Percentiles rank a stretch among this genome's conserved stretches.
These are phyloP conservation scores for Pythium rhizo-oryzae DNA, from an alignment of 352 stramenopile genomes.

Conservation along the genomic window DNA sequence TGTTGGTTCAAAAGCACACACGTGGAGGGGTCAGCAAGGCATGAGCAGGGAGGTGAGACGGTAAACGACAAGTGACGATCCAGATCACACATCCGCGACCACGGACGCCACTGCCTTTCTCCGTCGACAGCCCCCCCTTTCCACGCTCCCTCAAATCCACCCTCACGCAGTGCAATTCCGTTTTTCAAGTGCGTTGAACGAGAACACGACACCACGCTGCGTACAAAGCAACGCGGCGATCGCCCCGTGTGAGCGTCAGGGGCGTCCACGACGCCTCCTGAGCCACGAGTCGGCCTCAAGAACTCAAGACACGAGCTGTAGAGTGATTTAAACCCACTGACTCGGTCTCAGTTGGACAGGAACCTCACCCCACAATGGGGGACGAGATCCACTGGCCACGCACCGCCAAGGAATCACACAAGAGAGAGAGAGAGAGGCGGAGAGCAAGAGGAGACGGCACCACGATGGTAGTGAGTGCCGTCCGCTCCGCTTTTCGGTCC, in stretches of 20 bases:
- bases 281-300: not conserved
- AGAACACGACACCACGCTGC: not conserved
- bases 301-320: not conserved
- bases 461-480: not conserved
- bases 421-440: not conserved
- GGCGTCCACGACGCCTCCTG: not conserved
- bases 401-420: not conserved
- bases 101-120: not conserved
- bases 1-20: constrained; percentile 27
- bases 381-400: too few species aligned
- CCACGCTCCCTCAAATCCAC: too few species aligned
- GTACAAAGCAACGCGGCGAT: not conserved
- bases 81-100: not conserved
- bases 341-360: too few species aligned
- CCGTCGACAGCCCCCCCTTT: not conserved
- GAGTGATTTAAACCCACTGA: too few species aligned
- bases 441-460: not conserved
- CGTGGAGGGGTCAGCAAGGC: not conserved
- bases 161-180: not conserved
- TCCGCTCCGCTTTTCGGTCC: too few species aligned
- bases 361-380: too few species aligned
- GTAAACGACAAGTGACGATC: not conserved
- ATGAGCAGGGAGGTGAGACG: not conserved
- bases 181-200: not conserved
- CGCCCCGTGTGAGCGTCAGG: not conserved